Base-by-base conservation (phyloP, 768 basidiomycete genomes). In the Agaricus blazei region DNA sequence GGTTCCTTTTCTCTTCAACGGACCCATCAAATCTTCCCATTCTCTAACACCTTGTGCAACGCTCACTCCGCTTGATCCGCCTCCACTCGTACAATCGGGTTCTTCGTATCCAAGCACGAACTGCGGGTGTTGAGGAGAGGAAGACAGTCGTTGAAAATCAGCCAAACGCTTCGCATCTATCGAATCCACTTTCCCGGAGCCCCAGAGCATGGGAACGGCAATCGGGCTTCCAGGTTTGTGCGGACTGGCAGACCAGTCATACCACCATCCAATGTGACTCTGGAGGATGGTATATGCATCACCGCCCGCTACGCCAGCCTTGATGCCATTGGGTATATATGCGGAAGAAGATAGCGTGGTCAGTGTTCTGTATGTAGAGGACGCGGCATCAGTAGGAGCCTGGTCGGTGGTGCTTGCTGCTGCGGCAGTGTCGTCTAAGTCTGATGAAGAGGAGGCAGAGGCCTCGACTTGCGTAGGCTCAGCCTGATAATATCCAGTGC, bases 181-280 rank as follows among this genome's bases (percentile, higher is more conserved):
- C 12, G 64, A 52, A 58, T 76, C 75, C 9, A 65, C 70, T 12
- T 63, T 65, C 26, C 77, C 77, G 14, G 64, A 70, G 15, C 77
- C 77, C 77, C 77, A 77, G 4, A 78, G 71, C 77, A 78, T 77
- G 15, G 76, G 74, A 7, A 77, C 73, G 3, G 69, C 67, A 38
- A 77, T 68, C 11, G 73, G 70, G 42, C 59, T 66, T n/a, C 74
- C 73, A 9, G 69, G 58, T 62, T 73, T 72, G 1, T 66, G 67
- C 1, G 76, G 77, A 44, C 67, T 68, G 2, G 76, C 74, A 8
- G 75, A 67, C 75, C 77, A 78, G 60, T 78, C 77, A 53, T 77
- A 77, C 74, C 74, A 78, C 75, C 75, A 78, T 14, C 77, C 76
- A 40, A 78, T 73, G 61, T 75, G 72, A 59, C 70, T 63, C 49